phyloP scores from a whole-genome alignment of 2,329 filamentous ascomycete genomes.

The Trichoderma lentiforme region DNA sequence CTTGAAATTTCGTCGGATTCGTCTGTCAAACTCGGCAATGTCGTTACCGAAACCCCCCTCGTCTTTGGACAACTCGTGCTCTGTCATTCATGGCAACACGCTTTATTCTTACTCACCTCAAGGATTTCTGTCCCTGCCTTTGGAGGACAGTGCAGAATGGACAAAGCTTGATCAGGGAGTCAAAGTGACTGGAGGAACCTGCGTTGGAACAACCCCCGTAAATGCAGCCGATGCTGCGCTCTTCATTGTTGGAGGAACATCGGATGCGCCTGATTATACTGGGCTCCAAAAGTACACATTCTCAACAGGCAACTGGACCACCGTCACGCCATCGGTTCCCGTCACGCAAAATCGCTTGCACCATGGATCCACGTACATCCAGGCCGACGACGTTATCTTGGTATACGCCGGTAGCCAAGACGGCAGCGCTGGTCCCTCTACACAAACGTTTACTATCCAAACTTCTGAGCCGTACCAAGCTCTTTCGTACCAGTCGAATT shows the following conservation, averaged over 20 bases:
- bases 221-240: conserved; percentile 60
- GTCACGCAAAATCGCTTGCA: conserved; percentile 67
- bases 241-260: conserved; percentile 76
- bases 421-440: conserved; percentile 55
- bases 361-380: conserved; percentile 74
- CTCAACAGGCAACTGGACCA: conserved; percentile 51
- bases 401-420: conserved; percentile 75
- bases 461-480: conserved; percentile 64
- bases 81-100: conserved; percentile 73
- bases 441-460: conserved; percentile 71
- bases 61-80: conserved; percentile 74
- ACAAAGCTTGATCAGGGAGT: conserved; percentile 60
- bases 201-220: conserved; percentile 66
- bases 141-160: conserved; percentile 72
- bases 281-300: conserved; percentile 71
- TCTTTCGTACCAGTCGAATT: conserved; percentile 48
- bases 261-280: conserved; percentile 53
- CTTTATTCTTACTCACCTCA: conserved; percentile 78
- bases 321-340: conserved; percentile 40
- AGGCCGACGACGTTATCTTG: conserved; percentile 66
- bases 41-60: conserved; percentile 66
- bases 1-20: background rate
- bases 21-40: conserved; percentile 47
- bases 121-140: conserved; percentile 70
- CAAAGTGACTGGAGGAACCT: conserved; percentile 70